Percentiles rank a stretch among this genome's conserved stretches.
phyloP scores from a whole-genome alignment of 2,329 filamentous ascomycete species.

The Stenocarpella maydis region DNA sequence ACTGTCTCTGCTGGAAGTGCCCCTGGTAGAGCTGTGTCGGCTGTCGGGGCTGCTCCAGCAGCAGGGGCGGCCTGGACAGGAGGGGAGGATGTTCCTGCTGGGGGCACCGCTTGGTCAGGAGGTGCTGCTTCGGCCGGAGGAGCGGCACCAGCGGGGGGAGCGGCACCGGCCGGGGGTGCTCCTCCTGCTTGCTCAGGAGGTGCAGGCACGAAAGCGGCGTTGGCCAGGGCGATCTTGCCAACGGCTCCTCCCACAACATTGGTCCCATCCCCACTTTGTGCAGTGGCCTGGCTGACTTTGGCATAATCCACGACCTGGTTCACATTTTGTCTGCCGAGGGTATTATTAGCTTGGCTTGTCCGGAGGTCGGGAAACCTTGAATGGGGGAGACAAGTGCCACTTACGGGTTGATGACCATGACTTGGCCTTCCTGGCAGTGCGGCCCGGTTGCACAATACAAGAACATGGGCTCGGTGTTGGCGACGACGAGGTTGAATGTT shows the following conservation, averaged over 20 bases:
- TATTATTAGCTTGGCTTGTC: not conserved
- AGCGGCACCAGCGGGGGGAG: not conserved
- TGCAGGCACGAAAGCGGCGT: slow-evolving; percentile 10
- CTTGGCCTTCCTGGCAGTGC: slow-evolving; percentile 60
- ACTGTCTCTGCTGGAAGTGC: not conserved
- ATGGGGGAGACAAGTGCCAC: not conserved
- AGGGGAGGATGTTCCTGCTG: not conserved
- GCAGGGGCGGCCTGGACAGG: not conserved
- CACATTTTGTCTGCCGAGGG: slow-evolving; percentile 4
- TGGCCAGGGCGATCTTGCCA: slow-evolving; percentile 7
- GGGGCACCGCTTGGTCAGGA: not conserved
- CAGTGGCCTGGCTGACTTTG: slow-evolving; percentile 19
- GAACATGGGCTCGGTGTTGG: slow-evolving; percentile 55
- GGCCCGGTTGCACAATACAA: slow-evolving; percentile 58
- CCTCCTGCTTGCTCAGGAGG: not conserved
- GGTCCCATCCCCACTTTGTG: slow-evolving; percentile 1
- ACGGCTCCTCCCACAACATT: slow-evolving; percentile 5
- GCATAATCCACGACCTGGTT: slow-evolving; percentile 25
- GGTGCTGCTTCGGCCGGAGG: not conserved
- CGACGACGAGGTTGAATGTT: slow-evolving; percentile 58
- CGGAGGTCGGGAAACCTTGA: not conserved
- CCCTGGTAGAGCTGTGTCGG: not conserved
- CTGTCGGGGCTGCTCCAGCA: not conserved
- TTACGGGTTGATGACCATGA: slow-evolving; percentile 56
- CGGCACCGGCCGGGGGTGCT: not conserved